Conservation (phyloP, 176 grass and related monocot genomes). For the Luzula sylvatica region DNA sequence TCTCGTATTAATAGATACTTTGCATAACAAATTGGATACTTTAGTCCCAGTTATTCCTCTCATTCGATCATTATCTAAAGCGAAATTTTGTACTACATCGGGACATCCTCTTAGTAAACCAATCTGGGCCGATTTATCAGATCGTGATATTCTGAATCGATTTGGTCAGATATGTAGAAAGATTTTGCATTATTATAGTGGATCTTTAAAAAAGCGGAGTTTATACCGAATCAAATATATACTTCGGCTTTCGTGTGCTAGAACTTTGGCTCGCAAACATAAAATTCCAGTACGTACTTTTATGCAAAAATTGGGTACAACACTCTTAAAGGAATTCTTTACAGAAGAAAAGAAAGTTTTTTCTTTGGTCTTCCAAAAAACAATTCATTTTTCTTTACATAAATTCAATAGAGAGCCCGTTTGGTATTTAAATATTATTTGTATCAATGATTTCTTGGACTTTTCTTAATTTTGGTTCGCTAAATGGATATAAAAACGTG, state of each 20-base stretch:
- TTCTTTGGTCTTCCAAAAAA: slow-evolving; percentile 14
- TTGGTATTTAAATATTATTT: too few relatives aligned
- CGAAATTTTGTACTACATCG: too few relatives aligned
- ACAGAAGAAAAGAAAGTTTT: slow-evolving; percentile 6
- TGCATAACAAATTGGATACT: background rate
- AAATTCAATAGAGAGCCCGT: too few relatives aligned
- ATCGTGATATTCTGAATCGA: too few relatives aligned
- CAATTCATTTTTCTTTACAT: too few relatives aligned
- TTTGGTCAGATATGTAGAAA: background rate
- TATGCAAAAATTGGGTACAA: slow-evolving; percentile 1
- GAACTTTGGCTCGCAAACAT: slow-evolving; percentile 17
- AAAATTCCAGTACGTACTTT: background rate
- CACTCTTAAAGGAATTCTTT: slow-evolving; percentile 9
- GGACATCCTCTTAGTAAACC: too few relatives aligned
- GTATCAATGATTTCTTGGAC: too few relatives aligned
- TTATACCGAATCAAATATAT: slow-evolving; percentile 12
- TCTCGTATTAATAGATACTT: too few relatives aligned
- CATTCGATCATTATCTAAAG: too few relatives aligned
- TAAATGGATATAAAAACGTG: too few relatives aligned
- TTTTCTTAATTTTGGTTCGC: too few relatives aligned
- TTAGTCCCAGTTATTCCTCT: background rate
- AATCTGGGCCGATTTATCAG: too few relatives aligned
- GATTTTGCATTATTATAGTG: background rate
- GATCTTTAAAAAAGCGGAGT: slow-evolving; percentile 4
- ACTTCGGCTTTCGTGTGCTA: slow-evolving; percentile 16